Percentiles rank a stretch among this genome's conserved stretches.
phyloP scores from a whole-genome alignment of 2,329 filamentous ascomycete species.

The Pseudogymnoascus sp. region DNA sequence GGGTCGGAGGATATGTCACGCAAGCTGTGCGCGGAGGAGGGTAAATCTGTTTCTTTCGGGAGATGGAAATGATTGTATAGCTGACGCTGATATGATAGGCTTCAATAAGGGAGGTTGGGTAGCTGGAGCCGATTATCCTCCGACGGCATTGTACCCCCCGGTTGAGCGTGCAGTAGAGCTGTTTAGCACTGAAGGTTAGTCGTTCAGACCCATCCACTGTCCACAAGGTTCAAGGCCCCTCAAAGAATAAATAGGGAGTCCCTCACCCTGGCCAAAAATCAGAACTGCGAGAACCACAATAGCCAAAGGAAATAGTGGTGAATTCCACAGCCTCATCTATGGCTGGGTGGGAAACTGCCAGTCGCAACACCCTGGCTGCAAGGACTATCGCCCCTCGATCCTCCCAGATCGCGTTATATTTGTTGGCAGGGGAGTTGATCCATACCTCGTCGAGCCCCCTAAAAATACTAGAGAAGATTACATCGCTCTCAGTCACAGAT shows the following conservation, averaged over 20 bases:
- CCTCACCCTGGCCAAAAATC: not conserved
- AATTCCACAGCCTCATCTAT: not conserved
- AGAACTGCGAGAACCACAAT: not conserved
- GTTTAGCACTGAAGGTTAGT: not conserved
- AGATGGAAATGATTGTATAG: not conserved
- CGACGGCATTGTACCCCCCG: not conserved
- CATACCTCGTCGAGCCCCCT: not conserved
- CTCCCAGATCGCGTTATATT: not conserved
- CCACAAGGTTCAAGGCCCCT: not conserved
- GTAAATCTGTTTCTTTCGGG: not conserved
- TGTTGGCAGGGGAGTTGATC: not conserved
- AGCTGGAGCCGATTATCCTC: not conserved
- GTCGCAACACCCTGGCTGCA: not conserved
- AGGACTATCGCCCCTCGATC: not conserved
- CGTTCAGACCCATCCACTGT: not conserved
- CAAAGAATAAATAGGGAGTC: not conserved
- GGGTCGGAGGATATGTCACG: not conserved
- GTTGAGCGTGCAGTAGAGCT: not conserved
- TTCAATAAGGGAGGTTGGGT: not conserved
- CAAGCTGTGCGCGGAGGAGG: not conserved
- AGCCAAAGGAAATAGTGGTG: not conserved
- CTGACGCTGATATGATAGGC: not conserved
- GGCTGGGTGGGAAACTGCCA: not conserved
- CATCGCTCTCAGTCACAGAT: slow-evolving; percentile 25
- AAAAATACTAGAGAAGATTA: slow-evolving; percentile 13